Evolutionary conservation across 805 yeast species (phyloP), one percentile per base, ranked within the genome.

Genomic region (Candida alai): DNA sequence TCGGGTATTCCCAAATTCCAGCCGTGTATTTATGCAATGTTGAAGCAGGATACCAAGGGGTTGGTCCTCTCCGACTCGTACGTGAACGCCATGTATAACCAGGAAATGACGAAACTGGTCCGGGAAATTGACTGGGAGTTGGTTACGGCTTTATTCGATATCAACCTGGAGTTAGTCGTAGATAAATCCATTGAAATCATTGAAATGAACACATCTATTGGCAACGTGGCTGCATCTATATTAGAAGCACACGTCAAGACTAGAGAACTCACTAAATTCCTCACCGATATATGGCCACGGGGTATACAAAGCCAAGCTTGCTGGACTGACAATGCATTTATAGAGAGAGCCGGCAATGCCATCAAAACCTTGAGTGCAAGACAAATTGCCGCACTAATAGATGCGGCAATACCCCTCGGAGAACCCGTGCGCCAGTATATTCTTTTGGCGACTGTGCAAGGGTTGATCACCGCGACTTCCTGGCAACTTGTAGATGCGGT

Each of bases 151-250:
- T 56, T 80, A 4, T 47, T 80, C 10, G 63, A 63, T 18, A 62
- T 80, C 34, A 82, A 80, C 52, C 62, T 76, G 3, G 82, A 77
- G 36, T 58, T 81, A 33, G 80, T 81, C n/a, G 57, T 73, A 11
- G 54, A 65, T 18, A 64, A 68, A 37, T 48, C 65, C n/a, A 49
- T 54, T 6, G 24, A 32, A 18, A 10, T 38, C 3, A 22, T 28
- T 20, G 35, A 33, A 27, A 29, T 15, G 33, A 22, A 10, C 17
- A 13, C 28, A n/a, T 10, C 30, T 34, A 14, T 24, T 39, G 33
- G 32, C 4, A 26, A 19, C 10, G 32, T 36, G 2, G 56, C 56
- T 4, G 40, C 35, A n/a, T 58, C 59, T 28, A 34, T 76, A n/a
- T 52, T 73, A 1, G 56, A 61, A 11, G 72, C 80, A 15, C 74